Percentiles rank a stretch among this genome's conserved stretches.
These are phyloP conservation scores for Didymella glomerata DNA, from an alignment of 2,329 filamentous ascomycete genomes.

Conservation along the genomic window DNA sequence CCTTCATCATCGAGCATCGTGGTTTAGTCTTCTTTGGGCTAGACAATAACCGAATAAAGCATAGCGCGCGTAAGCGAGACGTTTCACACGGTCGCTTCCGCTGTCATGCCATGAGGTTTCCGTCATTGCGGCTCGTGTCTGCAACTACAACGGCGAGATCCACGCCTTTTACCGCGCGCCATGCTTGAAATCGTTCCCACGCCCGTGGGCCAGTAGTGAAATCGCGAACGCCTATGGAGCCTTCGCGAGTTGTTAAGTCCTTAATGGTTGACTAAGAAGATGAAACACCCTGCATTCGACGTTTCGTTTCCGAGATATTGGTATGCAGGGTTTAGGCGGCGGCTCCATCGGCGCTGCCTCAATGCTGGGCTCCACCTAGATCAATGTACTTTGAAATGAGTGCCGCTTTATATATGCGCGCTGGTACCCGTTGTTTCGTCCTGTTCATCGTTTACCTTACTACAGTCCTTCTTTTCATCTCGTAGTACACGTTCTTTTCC, in stretches of 20 bases:
- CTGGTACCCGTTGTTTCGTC: slow-evolving; percentile 3
- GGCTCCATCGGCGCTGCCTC: slow-evolving; percentile 22
- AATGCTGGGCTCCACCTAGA: slow-evolving; percentile 21
- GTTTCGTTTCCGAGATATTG: slow-evolving; percentile 33
- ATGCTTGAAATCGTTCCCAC: slow-evolving; percentile 18
- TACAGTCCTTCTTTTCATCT: slow-evolving; percentile 34
- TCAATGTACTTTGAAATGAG: slow-evolving; percentile 16
- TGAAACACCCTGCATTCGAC: slow-evolving; percentile 25
- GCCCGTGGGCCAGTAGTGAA: slow-evolving; percentile 34
- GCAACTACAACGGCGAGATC: slow-evolving; percentile 15
- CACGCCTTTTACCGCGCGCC: slow-evolving; percentile 12
- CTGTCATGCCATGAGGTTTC: slow-evolving; percentile 25
- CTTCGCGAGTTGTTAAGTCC: slow-evolving; percentile 31
- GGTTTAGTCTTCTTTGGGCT: slow-evolving; percentile 3
- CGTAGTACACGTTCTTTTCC: slow-evolving; percentile 26
- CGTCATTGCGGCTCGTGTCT: slow-evolving; percentile 21
- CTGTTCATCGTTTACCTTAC: slow-evolving; percentile 18
- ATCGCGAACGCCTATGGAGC: slow-evolving; percentile 22
- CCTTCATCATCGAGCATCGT: slow-evolving; percentile 24
- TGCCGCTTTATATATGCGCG: slow-evolving; percentile 18
- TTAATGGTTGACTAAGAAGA: slow-evolving; percentile 18
- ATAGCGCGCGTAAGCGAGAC: slow-evolving; percentile 23
- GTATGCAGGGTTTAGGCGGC: slow-evolving; percentile 24
- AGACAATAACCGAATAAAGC: neutral
- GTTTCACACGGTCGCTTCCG: slow-evolving; percentile 33